phyloP scores from a whole-genome alignment of 306 rosid genomes.

The Lathyrus oleraceus region DNA sequence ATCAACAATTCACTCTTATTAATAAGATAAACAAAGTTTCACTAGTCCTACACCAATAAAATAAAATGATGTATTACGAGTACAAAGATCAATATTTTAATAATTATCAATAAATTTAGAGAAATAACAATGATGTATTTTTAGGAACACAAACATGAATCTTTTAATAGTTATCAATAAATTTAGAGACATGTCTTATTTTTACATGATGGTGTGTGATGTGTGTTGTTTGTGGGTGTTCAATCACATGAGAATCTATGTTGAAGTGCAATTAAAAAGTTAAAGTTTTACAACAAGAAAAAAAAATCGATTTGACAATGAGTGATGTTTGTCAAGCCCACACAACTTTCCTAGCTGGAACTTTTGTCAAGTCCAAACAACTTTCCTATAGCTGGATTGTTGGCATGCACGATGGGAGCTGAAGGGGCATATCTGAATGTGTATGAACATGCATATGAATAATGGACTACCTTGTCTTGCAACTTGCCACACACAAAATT shows the following conservation, averaged over 20 bases:
- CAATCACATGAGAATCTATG: not conserved
- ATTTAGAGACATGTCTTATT: not conserved
- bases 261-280: not conserved
- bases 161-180: not conserved
- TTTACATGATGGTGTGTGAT: not conserved
- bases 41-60: too few species aligned
- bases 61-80: too few species aligned
- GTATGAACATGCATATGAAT: not conserved
- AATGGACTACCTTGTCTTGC: conserved; percentile 9
- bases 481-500: not conserved
- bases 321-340: not conserved
- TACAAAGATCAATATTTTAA: too few species aligned
- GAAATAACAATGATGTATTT: too few species aligned
- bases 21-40: too few species aligned
- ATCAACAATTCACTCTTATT: too few species aligned
- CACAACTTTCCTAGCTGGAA: conserved; percentile 6
- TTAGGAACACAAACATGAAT: too few species aligned
- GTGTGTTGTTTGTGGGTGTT: not conserved
- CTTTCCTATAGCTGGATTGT: conserved; percentile 21
- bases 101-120: too few species aligned
- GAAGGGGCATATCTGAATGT: conserved; percentile 8
- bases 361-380: not conserved
- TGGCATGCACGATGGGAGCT: conserved; percentile 28
- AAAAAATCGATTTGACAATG: not conserved
- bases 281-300: not conserved